Evolutionary conservation across 768 basidiomycete species (phyloP).

Genomic region (Coprinopsis strossmayeri): DNA sequence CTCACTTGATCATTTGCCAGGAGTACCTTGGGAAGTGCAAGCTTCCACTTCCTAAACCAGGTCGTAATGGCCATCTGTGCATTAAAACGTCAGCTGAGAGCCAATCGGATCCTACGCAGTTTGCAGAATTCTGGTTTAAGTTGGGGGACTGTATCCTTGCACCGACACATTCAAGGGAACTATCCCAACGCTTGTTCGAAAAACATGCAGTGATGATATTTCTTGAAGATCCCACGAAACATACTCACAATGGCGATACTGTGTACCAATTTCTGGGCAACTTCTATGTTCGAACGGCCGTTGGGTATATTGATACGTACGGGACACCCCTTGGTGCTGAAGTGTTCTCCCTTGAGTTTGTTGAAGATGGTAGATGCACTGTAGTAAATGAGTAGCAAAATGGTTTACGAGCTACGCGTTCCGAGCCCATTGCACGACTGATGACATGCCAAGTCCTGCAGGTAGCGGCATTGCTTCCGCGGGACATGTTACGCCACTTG

Average conservation of each 20-base stretch:
- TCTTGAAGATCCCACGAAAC: neutral
- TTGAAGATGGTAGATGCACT: neutral
- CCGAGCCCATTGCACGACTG: no score
- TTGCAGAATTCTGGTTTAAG: neutral
- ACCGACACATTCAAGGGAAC: neutral
- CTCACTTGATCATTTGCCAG: neutral
- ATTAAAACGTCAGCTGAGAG: neutral
- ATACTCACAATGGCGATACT: constrained; percentile 1
- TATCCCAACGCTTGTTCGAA: neutral
- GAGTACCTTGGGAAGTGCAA: neutral
- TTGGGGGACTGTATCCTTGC: no score
- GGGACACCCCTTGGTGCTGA: neutral
- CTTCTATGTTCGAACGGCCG: neutral
- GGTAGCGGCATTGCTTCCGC: neutral
- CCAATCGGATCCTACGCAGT: neutral
- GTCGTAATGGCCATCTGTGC: neutral
- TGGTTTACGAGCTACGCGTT: no score
- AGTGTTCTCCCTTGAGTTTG: neutral
- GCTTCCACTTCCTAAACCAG: neutral
- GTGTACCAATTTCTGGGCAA: constrained; percentile 4
- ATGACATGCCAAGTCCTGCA: no score
- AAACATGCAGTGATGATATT: constrained; percentile 1
- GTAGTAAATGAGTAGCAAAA: no score
- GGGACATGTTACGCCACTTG: neutral
- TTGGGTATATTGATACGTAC: neutral